Base-by-base conservation (phyloP, 495 filamentous ascomycete species). In the Penicillium robsamsonii region DNA sequence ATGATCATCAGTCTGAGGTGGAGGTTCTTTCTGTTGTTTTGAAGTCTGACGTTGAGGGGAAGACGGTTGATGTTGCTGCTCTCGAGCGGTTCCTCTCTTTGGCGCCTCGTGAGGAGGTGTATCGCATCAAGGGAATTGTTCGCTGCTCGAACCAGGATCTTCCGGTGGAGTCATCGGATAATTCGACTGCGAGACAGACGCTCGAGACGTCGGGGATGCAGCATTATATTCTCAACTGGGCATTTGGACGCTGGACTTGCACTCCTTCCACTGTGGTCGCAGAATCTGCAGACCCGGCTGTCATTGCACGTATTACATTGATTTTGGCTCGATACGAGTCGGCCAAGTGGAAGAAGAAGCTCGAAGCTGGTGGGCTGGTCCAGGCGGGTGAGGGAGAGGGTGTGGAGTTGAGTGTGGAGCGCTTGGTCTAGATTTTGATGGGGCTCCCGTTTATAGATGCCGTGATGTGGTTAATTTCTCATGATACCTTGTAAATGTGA, bases 221-320 rank as follows among this genome's bases (percentile, higher is more conserved):
- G 51, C 53, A 71, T 56, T 96, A 92, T 66, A 95, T 97, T 45
- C 79, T 98, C 43, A 98, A 98, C 68, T 97, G 94, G 94, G 95
- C 94, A 0, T 98, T 98, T 72, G 92, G 91, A 7, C 80, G 94
- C 17, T 97, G 94, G 94, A 96, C 84, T 2, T 93, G 89, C 64
- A 93, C 92, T 6, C 77, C 79, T 0, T 74, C 88, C 35, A 68
- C 66, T 5, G 68, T 69, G 42, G 76, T 78, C 35, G 62, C 74
- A 4, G 64, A 71, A 43, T 57, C 66, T 2, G 72, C 75, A 10
- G 72, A 76, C 30, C 63, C 69, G 37, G 74, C 76, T 20, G 73
- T 80, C 3, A 70, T 82, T 5, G 73, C 92, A 24, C 80, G 90
- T 33, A 85, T 98, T 79, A 96, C 91, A 0, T 75, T 97, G 54